These are phyloP conservation scores for Scleroderma citrinum DNA, from an alignment of 768 basidiomycete genomes.

Conservation along the genomic window DNA sequence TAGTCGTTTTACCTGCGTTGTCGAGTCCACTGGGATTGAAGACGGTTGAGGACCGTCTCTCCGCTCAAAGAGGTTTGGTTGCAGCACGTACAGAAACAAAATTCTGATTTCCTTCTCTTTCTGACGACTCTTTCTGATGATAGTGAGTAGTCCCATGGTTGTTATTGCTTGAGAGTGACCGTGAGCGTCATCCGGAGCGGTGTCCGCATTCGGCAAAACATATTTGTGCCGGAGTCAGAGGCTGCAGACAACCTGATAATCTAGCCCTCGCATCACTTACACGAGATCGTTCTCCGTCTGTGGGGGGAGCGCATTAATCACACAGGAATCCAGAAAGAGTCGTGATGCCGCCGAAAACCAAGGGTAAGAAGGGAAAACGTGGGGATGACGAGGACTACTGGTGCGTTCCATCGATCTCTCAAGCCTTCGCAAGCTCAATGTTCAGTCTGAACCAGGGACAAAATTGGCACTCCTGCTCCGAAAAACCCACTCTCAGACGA, in stretches of 20 bases:
- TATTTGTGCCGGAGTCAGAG: background rate
- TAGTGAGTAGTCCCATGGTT: slow-evolving; percentile 88
- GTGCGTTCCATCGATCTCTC: slow-evolving; percentile 34
- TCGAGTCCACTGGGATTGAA: slow-evolving; percentile 73
- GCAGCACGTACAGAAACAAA: slow-evolving; percentile 70
- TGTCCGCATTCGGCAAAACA: background rate
- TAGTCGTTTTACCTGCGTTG: slow-evolving; percentile 98
- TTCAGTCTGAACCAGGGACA: slow-evolving; percentile 43
- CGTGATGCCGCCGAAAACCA: slow-evolving; percentile 52
- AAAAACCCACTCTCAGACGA: slow-evolving; percentile 32
- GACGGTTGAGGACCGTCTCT: background rate
- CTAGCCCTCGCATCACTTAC: too few species aligned
- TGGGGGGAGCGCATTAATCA: background rate
- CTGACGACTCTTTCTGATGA: slow-evolving; percentile 91
- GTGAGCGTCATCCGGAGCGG: background rate
- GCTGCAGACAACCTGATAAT: too few species aligned
- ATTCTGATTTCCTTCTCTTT: slow-evolving; percentile 97
- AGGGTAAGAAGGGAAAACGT: slow-evolving; percentile 86
- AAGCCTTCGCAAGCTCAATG: slow-evolving; percentile 13
- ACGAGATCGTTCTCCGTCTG: background rate
- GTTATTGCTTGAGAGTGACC: background rate
- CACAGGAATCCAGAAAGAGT: background rate
- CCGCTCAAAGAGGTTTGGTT: background rate
- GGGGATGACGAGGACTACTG: slow-evolving; percentile 70
- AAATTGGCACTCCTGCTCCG: slow-evolving; percentile 52